Conservation (phyloP, 768 basidiomycete species). For the Suillus variegatus region DNA sequence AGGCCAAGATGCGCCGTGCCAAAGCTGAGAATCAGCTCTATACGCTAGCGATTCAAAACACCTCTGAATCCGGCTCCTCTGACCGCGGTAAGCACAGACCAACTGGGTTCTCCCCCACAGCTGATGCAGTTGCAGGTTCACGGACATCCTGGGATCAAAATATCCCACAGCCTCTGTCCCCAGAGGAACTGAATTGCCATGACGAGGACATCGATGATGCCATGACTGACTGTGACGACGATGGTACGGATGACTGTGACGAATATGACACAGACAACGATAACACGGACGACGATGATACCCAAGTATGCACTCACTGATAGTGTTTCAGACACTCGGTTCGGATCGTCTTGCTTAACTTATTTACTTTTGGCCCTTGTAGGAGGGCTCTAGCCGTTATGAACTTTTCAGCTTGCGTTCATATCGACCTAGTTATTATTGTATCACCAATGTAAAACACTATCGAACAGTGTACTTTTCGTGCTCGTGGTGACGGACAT, state of each 20-base stretch:
- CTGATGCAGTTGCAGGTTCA: neutral
- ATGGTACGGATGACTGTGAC: too few species aligned
- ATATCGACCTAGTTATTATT: neutral
- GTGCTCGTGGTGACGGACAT: too few species aligned
- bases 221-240: neutral
- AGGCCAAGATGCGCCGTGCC: neutral
- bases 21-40: neutral
- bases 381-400: neutral
- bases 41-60: too few species aligned
- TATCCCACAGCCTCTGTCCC: neutral
- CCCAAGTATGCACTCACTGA: neutral
- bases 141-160: neutral
- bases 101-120: neutral
- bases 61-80: too few species aligned
- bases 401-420: too few species aligned
- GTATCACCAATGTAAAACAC: neutral
- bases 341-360: neutral
- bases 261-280: neutral
- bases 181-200: neutral
- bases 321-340: too few species aligned
- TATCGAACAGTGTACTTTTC: too few species aligned
- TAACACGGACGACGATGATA: neutral
- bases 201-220: neutral
- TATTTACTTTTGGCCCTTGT: neutral
- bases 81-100: too few species aligned